Evolutionary conservation across 148 eudicot species (phyloP), one percentile per base, ranked within the genome.

Genomic region (Silene uniflora): DNA sequence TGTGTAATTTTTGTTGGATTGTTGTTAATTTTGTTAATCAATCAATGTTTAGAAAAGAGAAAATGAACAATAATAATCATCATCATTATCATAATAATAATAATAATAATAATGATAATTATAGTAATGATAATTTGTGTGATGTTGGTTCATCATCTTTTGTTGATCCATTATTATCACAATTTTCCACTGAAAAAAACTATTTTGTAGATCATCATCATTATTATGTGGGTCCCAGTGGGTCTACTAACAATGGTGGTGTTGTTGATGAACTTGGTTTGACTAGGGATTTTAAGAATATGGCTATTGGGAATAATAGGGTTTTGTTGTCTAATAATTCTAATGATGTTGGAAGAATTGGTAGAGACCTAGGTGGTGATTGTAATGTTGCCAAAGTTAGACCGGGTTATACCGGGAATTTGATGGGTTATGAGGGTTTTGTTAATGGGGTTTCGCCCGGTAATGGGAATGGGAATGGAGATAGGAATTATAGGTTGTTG

Each of bases 281-380:
- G 71, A 63, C 81, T 17, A 80, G 81, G 39, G 82, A 79, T 21
- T 76, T 90, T 22, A 75, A 65, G 27, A 76, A 69, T 61, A 62
- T 88, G 81, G 69, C 66, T 75, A 13, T 89, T 78, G 83, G 85
- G 62, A 83, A 79, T 71, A 83, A 79, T 71, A 69, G 74, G 25
- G 10, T 52, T 52, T 12, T 52, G 56, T 12, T 52, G 56, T 16
- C 56, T 52, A 13, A 13, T 52, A 52, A 52, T 13, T 52, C 49
- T 64, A 64, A 71, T 12, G 22, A 71, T 69, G 59, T 49, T 47
- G 71, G 78, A 78, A 71, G 58, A 17, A 76, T 74, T 21, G 74
- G 70, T 69, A 21, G 64, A 13, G 82, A 77, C 59, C 52, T 72
- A 10, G 83, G 73, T 74, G 86, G 2, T 32, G 78, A 67, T 12